phyloP scores from a whole-genome alignment of 2,329 filamentous ascomycete species.

The Xylariaceae sp. region DNA sequence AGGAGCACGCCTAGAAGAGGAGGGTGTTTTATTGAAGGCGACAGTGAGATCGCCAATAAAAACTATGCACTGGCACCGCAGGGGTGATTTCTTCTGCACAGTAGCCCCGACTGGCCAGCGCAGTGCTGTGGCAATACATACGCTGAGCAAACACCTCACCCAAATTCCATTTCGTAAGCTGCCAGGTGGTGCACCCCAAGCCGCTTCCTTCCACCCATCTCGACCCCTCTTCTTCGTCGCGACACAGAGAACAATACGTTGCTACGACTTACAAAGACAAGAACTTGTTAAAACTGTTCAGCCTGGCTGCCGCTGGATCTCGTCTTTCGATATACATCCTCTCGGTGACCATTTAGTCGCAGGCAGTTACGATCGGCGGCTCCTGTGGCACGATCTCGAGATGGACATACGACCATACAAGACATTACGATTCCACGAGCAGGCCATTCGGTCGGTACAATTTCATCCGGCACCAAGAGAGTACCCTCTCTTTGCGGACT shows the following conservation, averaged over 20 bases:
- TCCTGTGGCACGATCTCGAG: slow-evolving; percentile 96
- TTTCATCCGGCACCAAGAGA: slow-evolving; percentile 73
- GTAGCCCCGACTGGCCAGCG: slow-evolving; percentile 77
- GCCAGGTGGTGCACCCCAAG: slow-evolving; percentile 69
- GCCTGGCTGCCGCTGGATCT: slow-evolving; percentile 90
- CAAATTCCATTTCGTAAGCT: slow-evolving; percentile 84
- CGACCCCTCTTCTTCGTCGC: slow-evolving; percentile 94
- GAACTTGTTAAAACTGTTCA: slow-evolving; percentile 90
- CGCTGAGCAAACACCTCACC: slow-evolving; percentile 87
- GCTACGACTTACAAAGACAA: slow-evolving; percentile 89
- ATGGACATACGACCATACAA: slow-evolving; percentile 89
- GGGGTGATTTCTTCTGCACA: slow-evolving; percentile 90
- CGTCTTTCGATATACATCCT: slow-evolving; percentile 86
- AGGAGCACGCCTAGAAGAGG: slow-evolving; percentile 65
- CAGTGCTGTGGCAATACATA: slow-evolving; percentile 88
- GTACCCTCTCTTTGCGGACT: slow-evolving; percentile 85
- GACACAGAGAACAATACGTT: slow-evolving; percentile 86
- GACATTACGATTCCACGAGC: slow-evolving; percentile 89
- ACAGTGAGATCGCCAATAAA: slow-evolving; percentile 80
- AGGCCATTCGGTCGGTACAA: slow-evolving; percentile 84
- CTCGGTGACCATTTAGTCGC: slow-evolving; percentile 92
- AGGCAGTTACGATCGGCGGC: slow-evolving; percentile 86
- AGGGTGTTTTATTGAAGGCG: slow-evolving; percentile 74
- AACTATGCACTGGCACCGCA: slow-evolving; percentile 87
- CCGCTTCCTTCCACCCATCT: slow-evolving; percentile 89